Percentiles rank a stretch among this genome's conserved stretches.
Conservation (phyloP, 495 filamentous ascomycete genomes). For the Trichocladium antarcticum region DNA sequence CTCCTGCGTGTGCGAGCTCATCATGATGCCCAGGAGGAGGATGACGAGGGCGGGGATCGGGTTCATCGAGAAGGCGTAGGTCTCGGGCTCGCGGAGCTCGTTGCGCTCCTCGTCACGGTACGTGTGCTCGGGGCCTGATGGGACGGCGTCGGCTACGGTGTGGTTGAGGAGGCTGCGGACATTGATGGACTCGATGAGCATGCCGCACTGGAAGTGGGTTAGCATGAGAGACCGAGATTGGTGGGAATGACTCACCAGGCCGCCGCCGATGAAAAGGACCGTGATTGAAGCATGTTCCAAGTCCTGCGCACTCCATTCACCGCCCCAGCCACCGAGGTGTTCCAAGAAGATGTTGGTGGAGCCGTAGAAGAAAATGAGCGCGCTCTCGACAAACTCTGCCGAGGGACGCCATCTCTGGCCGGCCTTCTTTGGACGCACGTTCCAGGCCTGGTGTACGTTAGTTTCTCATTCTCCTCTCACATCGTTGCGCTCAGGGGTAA, state of each 20-base stretch:
- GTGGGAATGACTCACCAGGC: conserved; percentile 48
- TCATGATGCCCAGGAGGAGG: conserved; percentile 80
- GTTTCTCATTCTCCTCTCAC: neutral
- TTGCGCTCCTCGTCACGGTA: conserved; percentile 36
- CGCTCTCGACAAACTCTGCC: conserved; percentile 80
- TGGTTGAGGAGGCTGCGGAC: conserved; percentile 63
- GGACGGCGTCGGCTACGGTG: conserved; percentile 37
- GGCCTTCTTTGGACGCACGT: conserved; percentile 57
- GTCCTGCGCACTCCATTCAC: conserved; percentile 63
- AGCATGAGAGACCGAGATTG: neutral
- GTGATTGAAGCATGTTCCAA: conserved; percentile 91
- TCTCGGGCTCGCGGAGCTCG: conserved; percentile 48
- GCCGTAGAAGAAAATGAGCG: conserved; percentile 82
- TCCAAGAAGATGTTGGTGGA: conserved; percentile 86
- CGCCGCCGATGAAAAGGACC: conserved; percentile 88
- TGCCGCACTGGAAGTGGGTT: conserved; percentile 51
- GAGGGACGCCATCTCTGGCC: conserved; percentile 58
- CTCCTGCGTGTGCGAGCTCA: conserved; percentile 81
- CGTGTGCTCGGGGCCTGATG: conserved; percentile 17
- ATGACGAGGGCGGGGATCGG: conserved; percentile 82
- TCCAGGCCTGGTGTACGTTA: conserved; percentile 55
- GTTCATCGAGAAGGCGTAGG: conserved; percentile 71
- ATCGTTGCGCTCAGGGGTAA: neutral
- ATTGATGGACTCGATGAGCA: conserved; percentile 74
- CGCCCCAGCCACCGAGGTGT: conserved; percentile 63